Conservation (phyloP, 495 filamentous ascomycete species). For the Tuber brumale region DNA sequence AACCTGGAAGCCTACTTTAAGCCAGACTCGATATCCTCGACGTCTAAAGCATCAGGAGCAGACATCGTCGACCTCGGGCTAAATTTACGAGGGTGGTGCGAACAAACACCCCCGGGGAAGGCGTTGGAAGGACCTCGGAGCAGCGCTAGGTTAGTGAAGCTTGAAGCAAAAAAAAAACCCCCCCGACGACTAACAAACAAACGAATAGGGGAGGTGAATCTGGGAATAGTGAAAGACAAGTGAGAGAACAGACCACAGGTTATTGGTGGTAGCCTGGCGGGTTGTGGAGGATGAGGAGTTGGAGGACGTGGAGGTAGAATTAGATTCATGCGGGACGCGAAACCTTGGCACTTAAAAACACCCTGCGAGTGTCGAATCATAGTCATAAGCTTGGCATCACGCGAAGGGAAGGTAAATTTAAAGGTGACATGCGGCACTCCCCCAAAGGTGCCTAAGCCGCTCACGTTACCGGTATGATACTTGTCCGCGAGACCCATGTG, state of each 20-base stretch:
- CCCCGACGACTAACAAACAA: not conserved
- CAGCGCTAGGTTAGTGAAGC: not conserved
- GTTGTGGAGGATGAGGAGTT: conserved; percentile 17
- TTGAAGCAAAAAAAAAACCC: not conserved
- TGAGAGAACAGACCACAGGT: conserved; percentile 14
- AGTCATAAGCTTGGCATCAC: not conserved
- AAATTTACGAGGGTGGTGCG: conserved; percentile 5
- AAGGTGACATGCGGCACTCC: not conserved
- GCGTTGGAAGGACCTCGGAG: not conserved
- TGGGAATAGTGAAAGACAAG: conserved; percentile 10
- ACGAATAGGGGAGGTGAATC: not conserved
- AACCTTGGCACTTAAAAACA: conserved; percentile 27
- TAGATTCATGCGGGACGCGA: conserved; percentile 31
- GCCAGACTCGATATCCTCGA: conserved; percentile 28
- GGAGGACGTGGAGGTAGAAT: conserved; percentile 25
- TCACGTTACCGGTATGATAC: too few species aligned
- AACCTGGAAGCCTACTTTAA: conserved; percentile 4
- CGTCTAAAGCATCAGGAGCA: conserved; percentile 24
- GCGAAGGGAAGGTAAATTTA: not conserved
- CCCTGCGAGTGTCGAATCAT: conserved; percentile 14
- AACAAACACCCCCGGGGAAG: conserved; percentile 8
- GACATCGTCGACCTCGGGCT: conserved; percentile 20
- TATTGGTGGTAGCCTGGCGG: not conserved
- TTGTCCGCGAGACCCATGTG: not conserved
- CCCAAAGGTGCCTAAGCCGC: not conserved